Conservation (phyloP, 78 protist species). For the Dictyostelium purpureum region DNA sequence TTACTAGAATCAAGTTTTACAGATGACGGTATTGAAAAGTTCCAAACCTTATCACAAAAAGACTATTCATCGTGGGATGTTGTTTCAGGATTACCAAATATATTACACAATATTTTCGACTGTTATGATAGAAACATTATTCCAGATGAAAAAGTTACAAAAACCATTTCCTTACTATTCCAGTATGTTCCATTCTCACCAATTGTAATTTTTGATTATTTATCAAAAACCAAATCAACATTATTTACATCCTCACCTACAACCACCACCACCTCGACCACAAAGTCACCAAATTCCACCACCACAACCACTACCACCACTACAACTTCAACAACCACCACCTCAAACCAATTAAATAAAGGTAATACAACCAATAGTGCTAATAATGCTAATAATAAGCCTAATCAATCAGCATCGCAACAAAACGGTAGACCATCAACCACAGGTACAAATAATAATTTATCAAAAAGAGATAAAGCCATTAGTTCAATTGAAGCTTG, state of each 20-base stretch:
- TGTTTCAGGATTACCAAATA: conserved; percentile 23
- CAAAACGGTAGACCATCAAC: neutral
- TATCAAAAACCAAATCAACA: conserved; percentile 8
- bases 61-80: conserved; percentile 65
- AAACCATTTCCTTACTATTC: neutral
- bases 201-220: neutral
- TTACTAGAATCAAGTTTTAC: neutral
- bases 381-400: too few relatives aligned
- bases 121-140: conserved; percentile 32
- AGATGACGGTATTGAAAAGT: conserved; percentile 7
- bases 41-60: neutral
- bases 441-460: neutral
- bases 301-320: neutral
- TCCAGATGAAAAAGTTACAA: neutral
- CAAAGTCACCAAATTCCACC: neutral
- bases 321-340: neutral
- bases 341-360: neutral
- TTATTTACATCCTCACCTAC: neutral
- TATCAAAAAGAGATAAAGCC: neutral
- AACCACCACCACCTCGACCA: neutral
- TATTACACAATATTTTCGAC: conserved; percentile 2
- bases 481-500: neutral
- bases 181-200: conserved; percentile 54
- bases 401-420: neutral
- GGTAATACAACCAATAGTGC: neutral